Base-by-base conservation (phyloP, 2,329 filamentous ascomycete genomes). In the Fusarium sp. region DNA sequence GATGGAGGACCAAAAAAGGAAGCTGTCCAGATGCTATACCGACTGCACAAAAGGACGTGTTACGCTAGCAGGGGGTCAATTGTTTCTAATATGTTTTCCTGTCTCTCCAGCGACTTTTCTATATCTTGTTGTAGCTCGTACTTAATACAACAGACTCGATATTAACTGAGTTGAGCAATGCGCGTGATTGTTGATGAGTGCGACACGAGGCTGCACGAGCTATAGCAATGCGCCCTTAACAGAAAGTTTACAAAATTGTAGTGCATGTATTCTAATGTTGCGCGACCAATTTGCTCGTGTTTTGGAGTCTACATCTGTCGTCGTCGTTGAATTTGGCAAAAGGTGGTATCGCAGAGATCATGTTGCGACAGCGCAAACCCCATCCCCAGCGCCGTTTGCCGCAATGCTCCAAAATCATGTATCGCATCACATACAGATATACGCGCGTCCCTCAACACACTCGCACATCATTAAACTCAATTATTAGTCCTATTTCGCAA, bases 71-170 rank as follows among this genome's bases (percentile, higher is more conserved):
- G 55, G 47, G 63, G 54, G 48, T 36, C 54, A 58, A 62, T 40
- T 67, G 64, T 63, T 71, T 72, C 53, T 68, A 67, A 55, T 50
- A 61, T 43, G 42, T 62, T 59, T 23, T 58, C 64, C 48, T 64
- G 41, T 66, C 63, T 58, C 35, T 61, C 53, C 52, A 65, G 65
- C 57, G 59, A 46, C 40, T 68, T 71, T 71, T 72, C 59, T 71
- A 72, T 73, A 73, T 45, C 59, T 70, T 55, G 57, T 66, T 69
- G 71, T 73, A 73, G 68, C 66, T 43, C 46, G 45, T 63, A 66
- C 58, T 66, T 53, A 39, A 69, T 69, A 43, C 49, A 55, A 52
- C 57, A 43, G 53, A 41, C 35, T 53, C 31, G 41, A 56, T 53
- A 33, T 54, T 51, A 45, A 66, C 31, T 11, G 27, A 18, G 13